Evolutionary conservation across 352 stramenopile species (phyloP).

Genomic region (Globisporangium okanoganense): DNA sequence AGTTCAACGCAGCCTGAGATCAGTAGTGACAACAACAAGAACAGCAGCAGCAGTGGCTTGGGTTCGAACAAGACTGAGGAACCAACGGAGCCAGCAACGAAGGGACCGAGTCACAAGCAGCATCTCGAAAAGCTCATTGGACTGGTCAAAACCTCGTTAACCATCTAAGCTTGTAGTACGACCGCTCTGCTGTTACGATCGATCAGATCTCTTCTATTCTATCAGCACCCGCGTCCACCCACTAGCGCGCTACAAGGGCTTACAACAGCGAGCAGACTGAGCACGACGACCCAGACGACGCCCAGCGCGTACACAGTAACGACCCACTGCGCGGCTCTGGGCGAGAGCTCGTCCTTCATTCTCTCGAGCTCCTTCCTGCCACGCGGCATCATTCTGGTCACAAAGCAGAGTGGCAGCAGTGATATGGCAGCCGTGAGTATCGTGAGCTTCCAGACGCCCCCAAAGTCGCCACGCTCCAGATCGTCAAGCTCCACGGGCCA

Average conservation of each 20-base stretch:
- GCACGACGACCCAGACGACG: constrained; percentile 57
- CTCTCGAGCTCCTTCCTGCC: constrained; percentile 42
- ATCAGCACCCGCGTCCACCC: constrained; percentile 50
- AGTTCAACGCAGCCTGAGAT: constrained; percentile 1
- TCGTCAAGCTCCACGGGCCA: constrained; percentile 72
- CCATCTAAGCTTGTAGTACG: background rate
- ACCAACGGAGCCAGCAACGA: background rate
- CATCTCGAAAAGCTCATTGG: constrained; percentile 54
- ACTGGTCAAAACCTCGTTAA: constrained; percentile 37
- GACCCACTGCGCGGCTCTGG: constrained; percentile 24
- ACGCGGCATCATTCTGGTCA: constrained; percentile 45
- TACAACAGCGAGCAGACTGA: constrained; percentile 67
- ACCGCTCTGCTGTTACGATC: background rate
- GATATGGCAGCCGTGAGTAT: constrained; percentile 57
- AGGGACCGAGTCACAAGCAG: constrained; percentile 27
- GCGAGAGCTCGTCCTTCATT: constrained; percentile 50
- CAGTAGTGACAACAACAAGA: background rate
- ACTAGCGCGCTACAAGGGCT: constrained; percentile 61
- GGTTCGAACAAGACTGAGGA: background rate
- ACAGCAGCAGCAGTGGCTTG: constrained; percentile 4
- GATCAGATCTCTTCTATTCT: background rate
- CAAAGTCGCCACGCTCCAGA: constrained; percentile 45
- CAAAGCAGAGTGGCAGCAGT: constrained; percentile 48
- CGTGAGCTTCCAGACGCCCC: constrained; percentile 78
- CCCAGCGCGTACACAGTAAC: constrained; percentile 47